Base-by-base conservation (phyloP, 2,329 filamentous ascomycete genomes). In the Colletotrichum cuscutae region DNA sequence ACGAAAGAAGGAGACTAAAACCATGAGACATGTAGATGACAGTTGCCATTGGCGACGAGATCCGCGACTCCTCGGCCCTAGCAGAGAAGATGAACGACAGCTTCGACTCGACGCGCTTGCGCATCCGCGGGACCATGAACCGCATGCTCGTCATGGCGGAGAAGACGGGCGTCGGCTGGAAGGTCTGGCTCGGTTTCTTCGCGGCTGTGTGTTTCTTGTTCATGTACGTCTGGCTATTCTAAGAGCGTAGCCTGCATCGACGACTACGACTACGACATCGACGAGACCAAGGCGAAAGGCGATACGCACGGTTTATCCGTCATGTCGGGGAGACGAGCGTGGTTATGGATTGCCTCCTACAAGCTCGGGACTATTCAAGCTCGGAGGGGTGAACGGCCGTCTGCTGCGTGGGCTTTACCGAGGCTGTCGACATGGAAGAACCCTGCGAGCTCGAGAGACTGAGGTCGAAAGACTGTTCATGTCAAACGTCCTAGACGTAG, bases 81-180 rank as follows among this genome's bases (percentile, higher is more conserved):
- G 94, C 95, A 2, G 95, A 98, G 78, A 96, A 95, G 84, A 98
- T 99, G 92, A 98, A 98, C 82, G 94, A 98, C 79, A 90, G 91
- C 5, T 99, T 98, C 80, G 96, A 98, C 81, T 91, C 90, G 78
- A 97, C 96, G 65, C 88, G 95, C 42, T 84, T 95, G 65, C 90
- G 94, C 75, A 86, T 99, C 74, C 90, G 92, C 57, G 95, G 96
- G 66, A 98, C 97, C 22, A 98, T 99, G 97, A 98, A 95, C 81
- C 89, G 95, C 72, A 99, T 99, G 97, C 84, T 98, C 76, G 81
- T 96, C 66, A 99, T 99, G 97, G 97, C 97, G 5, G 90, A 98
- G 85, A 89, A 91, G 78, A 97, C 95, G 2, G 97, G 97, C n/a
- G 92, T 99, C 11, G 93, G 95, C 79, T 99, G 97, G 97, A 96